phyloP scores from a whole-genome alignment of 2,329 filamentous ascomycete species.

The Ilyonectria robusta region DNA sequence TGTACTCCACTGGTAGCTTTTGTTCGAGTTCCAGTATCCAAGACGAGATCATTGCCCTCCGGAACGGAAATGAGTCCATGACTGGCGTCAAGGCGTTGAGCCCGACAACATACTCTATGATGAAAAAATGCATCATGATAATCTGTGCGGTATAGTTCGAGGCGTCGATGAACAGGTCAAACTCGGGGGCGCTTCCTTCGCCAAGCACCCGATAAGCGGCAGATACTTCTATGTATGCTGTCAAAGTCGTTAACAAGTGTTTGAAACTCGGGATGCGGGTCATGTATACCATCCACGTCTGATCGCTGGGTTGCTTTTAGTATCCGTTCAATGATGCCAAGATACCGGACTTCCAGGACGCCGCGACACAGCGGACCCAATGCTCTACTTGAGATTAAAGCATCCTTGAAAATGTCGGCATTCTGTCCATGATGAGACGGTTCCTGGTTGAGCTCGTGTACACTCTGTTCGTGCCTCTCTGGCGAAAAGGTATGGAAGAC shows the following conservation, averaged over 20 bases:
- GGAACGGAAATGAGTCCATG: constrained; percentile 30
- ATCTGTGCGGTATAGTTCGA: constrained; percentile 29
- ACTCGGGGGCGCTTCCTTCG: constrained; percentile 18
- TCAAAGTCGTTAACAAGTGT: background rate
- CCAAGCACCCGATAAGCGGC: constrained; percentile 23
- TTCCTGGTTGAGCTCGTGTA: constrained; percentile 1
- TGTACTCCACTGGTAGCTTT: constrained; percentile 17
- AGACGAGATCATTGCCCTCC: constrained; percentile 10
- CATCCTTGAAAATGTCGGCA: constrained; percentile 1
- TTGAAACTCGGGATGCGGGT: rapidly evolving
- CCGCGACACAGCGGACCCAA: constrained; percentile 28
- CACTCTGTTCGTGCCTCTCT: constrained; percentile 18
- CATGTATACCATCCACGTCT: constrained; percentile 19
- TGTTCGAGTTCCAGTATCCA: constrained; percentile 28
- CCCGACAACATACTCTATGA: constrained; percentile 29
- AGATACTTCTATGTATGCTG: constrained; percentile 9
- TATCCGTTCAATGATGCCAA: constrained; percentile 17
- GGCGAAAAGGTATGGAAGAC: constrained; percentile 24
- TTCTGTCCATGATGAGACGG: background rate
- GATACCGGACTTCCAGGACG: constrained; percentile 24
- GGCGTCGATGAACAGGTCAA: constrained; percentile 26
- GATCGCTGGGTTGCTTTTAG: constrained; percentile 14
- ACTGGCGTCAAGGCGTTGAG: constrained; percentile 17
- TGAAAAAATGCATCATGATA: constrained; percentile 35
- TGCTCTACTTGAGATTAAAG: constrained; percentile 4